These are phyloP conservation scores for Aurinia saxatilis DNA, from an alignment of 345 rosid species.

Conservation along the genomic window DNA sequence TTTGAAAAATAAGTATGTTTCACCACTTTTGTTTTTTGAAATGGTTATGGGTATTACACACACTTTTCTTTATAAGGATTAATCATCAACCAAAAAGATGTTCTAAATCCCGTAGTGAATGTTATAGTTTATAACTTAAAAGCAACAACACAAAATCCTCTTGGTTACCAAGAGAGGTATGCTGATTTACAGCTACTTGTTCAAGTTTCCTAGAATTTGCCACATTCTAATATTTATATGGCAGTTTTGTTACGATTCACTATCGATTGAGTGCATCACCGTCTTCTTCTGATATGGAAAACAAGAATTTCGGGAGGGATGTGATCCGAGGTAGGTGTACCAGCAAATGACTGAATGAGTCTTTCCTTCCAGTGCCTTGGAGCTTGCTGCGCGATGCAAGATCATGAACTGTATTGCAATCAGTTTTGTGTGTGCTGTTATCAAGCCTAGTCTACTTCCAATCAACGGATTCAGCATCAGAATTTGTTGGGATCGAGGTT, in stretches of 20 bases:
- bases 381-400: conserved; percentile 45
- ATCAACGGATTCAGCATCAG: no score
- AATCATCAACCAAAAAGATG: no score
- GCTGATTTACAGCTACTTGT: conserved; percentile 24
- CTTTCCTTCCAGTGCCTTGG: conserved; percentile 79
- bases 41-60: no score
- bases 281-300: conserved; percentile 82
- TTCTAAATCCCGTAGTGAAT: no score
- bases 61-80: no score
- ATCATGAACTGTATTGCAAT: conserved; percentile 33
- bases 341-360: conserved; percentile 74
- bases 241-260: background rate
- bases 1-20: no score
- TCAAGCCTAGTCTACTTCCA: no score
- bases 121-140: background rate
- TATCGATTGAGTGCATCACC: conserved; percentile 54
- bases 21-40: no score
- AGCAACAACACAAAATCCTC: conserved; percentile 13
- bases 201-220: background rate
- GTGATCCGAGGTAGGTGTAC: conserved; percentile 86
- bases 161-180: background rate
- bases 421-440: no score
- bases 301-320: conserved; percentile 88
- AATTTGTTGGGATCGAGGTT: conserved; percentile 63
- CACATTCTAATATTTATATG: background rate